Conservation (phyloP, 345 rosid species). For the Boechera stricta region DNA sequence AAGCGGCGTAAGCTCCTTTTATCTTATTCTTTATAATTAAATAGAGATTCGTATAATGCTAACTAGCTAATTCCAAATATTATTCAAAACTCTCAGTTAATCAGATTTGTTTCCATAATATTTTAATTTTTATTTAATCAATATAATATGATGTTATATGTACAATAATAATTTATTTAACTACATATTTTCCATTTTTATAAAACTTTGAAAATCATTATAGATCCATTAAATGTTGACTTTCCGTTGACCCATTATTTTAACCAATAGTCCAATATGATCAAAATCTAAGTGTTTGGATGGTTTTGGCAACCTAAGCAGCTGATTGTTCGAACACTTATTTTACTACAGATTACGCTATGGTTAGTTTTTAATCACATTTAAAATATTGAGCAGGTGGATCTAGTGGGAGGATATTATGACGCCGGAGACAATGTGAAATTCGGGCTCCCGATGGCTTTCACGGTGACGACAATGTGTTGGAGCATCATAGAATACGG, state of each 20-base stretch:
- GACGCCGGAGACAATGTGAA: conserved; percentile 92
- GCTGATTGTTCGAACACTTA: background rate
- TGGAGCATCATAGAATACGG: conserved; percentile 86
- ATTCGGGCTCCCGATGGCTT: conserved; percentile 87
- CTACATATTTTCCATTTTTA: background rate
- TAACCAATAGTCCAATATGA: background rate
- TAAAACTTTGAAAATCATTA: background rate
- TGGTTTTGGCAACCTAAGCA: conserved; percentile 12
- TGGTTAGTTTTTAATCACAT: background rate
- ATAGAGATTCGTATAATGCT: background rate
- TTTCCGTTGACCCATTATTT: conserved; percentile 4
- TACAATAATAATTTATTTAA: background rate
- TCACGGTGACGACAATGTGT: conserved; percentile 69
- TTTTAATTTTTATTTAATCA: background rate
- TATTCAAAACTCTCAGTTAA: background rate
- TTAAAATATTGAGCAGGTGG: conserved; percentile 41
- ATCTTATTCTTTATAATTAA: too few species aligned
- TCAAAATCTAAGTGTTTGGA: conserved; percentile 6
- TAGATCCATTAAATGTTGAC: conserved; percentile 22
- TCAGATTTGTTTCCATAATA: background rate
- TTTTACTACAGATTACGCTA: background rate
- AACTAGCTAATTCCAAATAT: background rate
- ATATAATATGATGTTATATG: background rate
- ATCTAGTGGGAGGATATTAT: conserved; percentile 78
- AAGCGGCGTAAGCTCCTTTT: conserved; percentile 69